phyloP scores from a whole-genome alignment of 1,284 basidiomycete species.

The Filobasidium uniguttulatum region DNA sequence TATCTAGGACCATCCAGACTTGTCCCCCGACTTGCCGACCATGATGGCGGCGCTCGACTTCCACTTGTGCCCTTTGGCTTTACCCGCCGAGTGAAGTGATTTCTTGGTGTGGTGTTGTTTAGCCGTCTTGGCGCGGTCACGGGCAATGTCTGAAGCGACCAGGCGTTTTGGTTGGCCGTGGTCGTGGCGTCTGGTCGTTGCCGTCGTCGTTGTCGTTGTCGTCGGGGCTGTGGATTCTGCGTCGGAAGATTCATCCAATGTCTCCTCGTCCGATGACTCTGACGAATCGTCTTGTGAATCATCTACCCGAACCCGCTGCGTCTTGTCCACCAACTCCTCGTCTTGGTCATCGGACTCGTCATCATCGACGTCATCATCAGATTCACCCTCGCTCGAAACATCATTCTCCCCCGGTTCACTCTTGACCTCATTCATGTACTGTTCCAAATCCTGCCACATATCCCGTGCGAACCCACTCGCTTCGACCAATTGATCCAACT shows the following conservation, averaged over 20 bases:
- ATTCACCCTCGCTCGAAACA: slow-evolving; percentile 27
- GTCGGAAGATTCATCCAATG: neutral
- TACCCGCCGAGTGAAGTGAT: slow-evolving; percentile 49
- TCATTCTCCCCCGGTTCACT: slow-evolving; percentile 29
- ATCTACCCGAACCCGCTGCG: slow-evolving; percentile 31
- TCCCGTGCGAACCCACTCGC: slow-evolving; percentile 80
- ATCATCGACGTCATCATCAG: slow-evolving; percentile 30
- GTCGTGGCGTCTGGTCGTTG: slow-evolving; percentile 9
- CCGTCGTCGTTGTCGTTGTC: slow-evolving; percentile 14
- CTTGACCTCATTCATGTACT: slow-evolving; percentile 43
- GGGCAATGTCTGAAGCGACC: slow-evolving; percentile 52
- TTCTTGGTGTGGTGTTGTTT: slow-evolving; percentile 61
- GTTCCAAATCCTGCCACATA: slow-evolving; percentile 63
- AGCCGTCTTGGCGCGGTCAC: slow-evolving; percentile 49
- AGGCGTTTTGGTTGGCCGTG: slow-evolving; percentile 40
- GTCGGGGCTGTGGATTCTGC: neutral
- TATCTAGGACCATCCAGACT: slow-evolving; percentile 1
- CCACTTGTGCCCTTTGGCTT: slow-evolving; percentile 67
- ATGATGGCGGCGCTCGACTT: slow-evolving; percentile 59
- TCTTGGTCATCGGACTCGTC: slow-evolving; percentile 1
- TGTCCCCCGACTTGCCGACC: slow-evolving; percentile 39
- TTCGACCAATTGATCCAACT: slow-evolving; percentile 71
- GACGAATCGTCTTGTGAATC: slow-evolving; percentile 36
- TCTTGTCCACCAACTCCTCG: slow-evolving; percentile 34
- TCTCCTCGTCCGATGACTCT: slow-evolving; percentile 32